Base-by-base conservation (phyloP, 31 red algal species). In the Odonthalia washingtoniensis region DNA sequence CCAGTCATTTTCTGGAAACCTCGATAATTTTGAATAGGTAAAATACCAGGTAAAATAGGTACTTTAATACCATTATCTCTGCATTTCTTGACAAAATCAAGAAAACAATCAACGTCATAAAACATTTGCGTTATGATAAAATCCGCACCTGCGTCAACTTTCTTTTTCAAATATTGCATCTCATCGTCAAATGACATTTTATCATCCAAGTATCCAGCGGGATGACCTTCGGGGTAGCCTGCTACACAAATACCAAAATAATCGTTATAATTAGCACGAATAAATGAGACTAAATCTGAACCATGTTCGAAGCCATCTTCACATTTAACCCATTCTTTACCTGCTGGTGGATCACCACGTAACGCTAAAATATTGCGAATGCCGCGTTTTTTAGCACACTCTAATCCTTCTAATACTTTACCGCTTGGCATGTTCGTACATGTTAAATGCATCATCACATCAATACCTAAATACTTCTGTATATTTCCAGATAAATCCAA, bases 91-190 rank as follows among this genome's bases (percentile, higher is more conserved):
- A 97, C 95, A 83, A 97, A 99, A n/a, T 82, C 65, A 52, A 96
- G 90, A 72, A 97, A 99, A 57, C 42, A 27, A 41, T 97, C 98
- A 69, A 96, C 94, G 65, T 99, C 95, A 74, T 96, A 99, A 77
- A 99, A 99, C 95, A 99, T 96, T 70, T 99, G 98, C 14, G 98
- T 97, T 52, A 97, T 97, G 60, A 99, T 97, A 53, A 97, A 91
- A 80, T 99, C 95, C 4, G 91, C 95, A 6, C 98, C 98, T 2
- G 95, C 95, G 35, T 97, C 93, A 14, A 99, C 85, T 73, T 99
- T 99, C 31, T 94, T 91, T 46, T 99, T 97, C 46, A 99, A 81
- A 67, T 89, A 79, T 21, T 69, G 33, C 86, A 95, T 85, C 83
- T 99, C 98, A 63, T 99, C 45, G n/a, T 99, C 95, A 40, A 90